A percentile compares a stretch with the other conserved stretches of the same genome.
These are phyloP conservation scores for Cladosporium sphaerospermum DNA, from an alignment of 2,329 filamentous ascomycete species.

Conservation along the genomic window DNA sequence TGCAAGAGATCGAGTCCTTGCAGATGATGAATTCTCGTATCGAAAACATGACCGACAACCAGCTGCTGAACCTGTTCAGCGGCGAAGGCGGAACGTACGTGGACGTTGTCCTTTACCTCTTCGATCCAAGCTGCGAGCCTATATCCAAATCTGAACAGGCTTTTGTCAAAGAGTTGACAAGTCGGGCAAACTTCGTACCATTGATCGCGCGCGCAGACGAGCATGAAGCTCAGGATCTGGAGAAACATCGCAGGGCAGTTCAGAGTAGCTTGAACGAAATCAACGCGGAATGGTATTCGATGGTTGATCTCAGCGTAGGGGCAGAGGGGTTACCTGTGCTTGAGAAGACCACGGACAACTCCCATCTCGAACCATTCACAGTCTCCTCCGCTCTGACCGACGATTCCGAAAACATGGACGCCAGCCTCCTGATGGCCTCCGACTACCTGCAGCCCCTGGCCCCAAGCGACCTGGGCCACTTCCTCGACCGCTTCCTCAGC, in stretches of 20 bases:
- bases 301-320: constrained; percentile 9
- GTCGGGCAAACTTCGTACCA: constrained; percentile 77
- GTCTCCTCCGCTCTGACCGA: constrained; percentile 67
- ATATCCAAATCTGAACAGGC: constrained; percentile 12
- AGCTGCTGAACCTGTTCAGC: constrained; percentile 70
- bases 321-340: neutral
- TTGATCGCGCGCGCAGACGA: constrained; percentile 72
- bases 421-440: constrained; percentile 85
- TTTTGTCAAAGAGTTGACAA: constrained; percentile 44
- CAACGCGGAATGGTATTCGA: constrained; percentile 9
- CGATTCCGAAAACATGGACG: constrained; percentile 82
- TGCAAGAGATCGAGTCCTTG: constrained; percentile 1
- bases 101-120: constrained; percentile 77
- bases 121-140: constrained; percentile 51
- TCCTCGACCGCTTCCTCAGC: constrained; percentile 73
- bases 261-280: neutral
- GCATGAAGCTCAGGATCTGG: constrained; percentile 17
- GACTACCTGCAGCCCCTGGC: constrained; percentile 80
- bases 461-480: constrained; percentile 61
- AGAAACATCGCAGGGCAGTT: neutral
- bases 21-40: constrained; percentile 42
- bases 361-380: constrained; percentile 51
- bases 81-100: constrained; percentile 78
- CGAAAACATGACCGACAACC: constrained; percentile 59
- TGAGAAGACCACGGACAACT: neutral